Conservation (phyloP, 2,329 filamentous ascomycete genomes). For the Paecilomyces fulvus region DNA sequence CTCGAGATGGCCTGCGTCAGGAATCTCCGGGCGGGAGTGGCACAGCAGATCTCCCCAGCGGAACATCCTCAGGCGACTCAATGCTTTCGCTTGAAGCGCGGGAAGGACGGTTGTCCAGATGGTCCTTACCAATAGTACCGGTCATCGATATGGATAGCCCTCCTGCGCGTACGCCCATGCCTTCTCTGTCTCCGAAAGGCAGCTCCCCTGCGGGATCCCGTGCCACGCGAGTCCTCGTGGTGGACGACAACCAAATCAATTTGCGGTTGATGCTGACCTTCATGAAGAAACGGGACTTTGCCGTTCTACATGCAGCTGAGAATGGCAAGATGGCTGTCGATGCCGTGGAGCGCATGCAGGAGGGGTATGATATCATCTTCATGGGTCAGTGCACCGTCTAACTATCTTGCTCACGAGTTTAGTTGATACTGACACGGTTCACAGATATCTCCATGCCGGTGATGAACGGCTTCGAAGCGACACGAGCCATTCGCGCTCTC, state of each 20-base stretch:
- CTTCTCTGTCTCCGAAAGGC: neutral
- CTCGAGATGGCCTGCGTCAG: neutral
- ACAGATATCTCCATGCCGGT: conserved; percentile 40
- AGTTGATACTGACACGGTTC: neutral
- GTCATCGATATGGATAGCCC: neutral
- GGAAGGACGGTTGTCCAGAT: neutral
- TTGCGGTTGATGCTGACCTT: conserved; percentile 37
- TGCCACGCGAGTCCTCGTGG: conserved; percentile 29
- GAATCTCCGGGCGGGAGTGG: neutral
- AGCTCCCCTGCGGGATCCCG: neutral
- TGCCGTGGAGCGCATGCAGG: conserved; percentile 22
- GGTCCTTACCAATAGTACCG: neutral
- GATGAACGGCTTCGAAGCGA: conserved; percentile 42
- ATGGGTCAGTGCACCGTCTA: conserved; percentile 26
- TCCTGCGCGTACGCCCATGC: neutral
- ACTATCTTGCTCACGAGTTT: neutral
- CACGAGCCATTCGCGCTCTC: conserved; percentile 37
- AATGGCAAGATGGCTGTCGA: conserved; percentile 38
- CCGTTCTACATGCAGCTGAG: conserved; percentile 29
- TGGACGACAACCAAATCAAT: conserved; percentile 41
- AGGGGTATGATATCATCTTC: conserved; percentile 37
- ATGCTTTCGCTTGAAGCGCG: neutral
- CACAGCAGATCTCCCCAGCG: neutral
- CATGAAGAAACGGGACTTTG: conserved; percentile 30
- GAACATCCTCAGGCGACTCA: neutral